A percentile compares a stretch with the other conserved stretches of the same genome.
These are phyloP conservation scores for Echinosophora koreensis DNA, from an alignment of 306 rosid species.

Conservation along the genomic window DNA sequence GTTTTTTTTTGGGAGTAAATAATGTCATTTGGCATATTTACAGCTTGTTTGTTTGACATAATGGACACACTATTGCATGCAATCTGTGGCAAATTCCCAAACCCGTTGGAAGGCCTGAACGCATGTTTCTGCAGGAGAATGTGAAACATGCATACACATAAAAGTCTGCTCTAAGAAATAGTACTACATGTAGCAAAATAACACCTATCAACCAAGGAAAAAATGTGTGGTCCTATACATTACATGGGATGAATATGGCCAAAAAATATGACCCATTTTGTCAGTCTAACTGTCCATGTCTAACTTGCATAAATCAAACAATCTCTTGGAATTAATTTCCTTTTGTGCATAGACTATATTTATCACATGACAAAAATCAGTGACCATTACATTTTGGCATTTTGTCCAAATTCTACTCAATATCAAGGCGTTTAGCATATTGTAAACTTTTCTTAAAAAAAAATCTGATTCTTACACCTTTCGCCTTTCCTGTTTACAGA, in stretches of 20 bases:
- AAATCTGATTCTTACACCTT: conserved; percentile 25
- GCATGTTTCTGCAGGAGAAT: too few species aligned
- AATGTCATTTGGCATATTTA: not conserved
- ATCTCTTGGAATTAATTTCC: not conserved
- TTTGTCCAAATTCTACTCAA: not conserved
- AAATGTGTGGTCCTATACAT: not conserved
- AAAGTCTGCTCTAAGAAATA: not conserved
- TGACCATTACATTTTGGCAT: not conserved
- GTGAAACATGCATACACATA: too few species aligned
- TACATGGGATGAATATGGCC: not conserved
- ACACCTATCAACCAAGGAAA: not conserved
- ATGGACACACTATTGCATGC: too few species aligned
- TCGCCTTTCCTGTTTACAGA: conserved; percentile 45
- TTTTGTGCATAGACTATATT: not conserved
- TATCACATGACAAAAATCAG: not conserved
- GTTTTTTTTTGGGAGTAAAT: not conserved
- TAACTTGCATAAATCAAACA: not conserved
- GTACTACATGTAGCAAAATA: not conserved
- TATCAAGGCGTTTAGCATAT: not conserved
- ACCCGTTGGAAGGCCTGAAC: too few species aligned
- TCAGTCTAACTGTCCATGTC: not conserved
- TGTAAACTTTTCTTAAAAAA: not conserved
- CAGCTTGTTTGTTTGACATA: too few species aligned
- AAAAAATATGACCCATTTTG: not conserved
- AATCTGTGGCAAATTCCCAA: too few species aligned